phyloP scores from a whole-genome alignment of 306 rosid species.

The Prunus mume region DNA sequence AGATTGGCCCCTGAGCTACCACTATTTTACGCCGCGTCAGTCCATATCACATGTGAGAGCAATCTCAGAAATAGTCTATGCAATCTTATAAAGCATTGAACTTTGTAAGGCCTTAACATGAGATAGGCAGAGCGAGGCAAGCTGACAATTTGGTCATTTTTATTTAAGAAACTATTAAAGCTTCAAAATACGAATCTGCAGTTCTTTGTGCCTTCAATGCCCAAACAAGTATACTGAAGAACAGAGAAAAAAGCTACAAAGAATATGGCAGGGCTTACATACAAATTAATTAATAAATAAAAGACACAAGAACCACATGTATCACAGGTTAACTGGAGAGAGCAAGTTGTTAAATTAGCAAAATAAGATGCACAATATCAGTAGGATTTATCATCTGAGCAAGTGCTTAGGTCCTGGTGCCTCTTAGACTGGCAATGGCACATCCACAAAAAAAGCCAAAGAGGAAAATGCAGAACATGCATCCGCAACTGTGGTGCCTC shows the following conservation, averaged over 20 bases:
- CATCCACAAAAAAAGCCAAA: not conserved
- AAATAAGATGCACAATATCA: not conserved
- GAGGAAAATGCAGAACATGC: not conserved
- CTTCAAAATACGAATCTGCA: not conserved
- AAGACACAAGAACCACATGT: no score
- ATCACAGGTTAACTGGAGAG: not conserved
- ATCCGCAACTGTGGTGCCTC: slow-evolving; percentile 6
- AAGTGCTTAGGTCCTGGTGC: not conserved
- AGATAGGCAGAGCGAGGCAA: not conserved
- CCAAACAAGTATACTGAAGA: not conserved
- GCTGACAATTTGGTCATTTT: not conserved
- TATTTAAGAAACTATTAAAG: not conserved
- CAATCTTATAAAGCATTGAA: not conserved
- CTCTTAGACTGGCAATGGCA: not conserved
- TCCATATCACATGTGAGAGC: not conserved
- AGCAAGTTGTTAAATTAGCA: not conserved
- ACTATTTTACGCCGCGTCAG: not conserved
- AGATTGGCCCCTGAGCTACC: not conserved
- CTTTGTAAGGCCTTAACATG: not conserved
- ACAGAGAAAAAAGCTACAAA: not conserved
- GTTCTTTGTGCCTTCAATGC: not conserved
- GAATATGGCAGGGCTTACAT: not conserved
- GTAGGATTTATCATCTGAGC: not conserved
- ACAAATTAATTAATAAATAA: no score
- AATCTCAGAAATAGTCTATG: not conserved